phyloP scores from a whole-genome alignment of 2,329 filamentous ascomycete genomes.

The Aspergillus cejpii region DNA sequence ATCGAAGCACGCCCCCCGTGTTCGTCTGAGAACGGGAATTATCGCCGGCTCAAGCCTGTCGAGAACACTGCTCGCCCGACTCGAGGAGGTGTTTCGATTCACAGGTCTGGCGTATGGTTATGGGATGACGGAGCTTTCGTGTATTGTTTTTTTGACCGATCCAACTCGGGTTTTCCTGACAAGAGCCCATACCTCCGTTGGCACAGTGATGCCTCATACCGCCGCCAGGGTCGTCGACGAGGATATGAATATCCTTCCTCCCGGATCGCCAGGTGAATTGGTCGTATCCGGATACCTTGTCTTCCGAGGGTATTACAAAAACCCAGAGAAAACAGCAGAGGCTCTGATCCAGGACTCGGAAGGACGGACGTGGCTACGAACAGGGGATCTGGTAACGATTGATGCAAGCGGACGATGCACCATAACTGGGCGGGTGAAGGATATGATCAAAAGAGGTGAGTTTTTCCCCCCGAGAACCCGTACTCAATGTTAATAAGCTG shows the following conservation, averaged over 20 bases:
- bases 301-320: constrained; percentile 40
- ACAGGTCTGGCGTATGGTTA: neutral
- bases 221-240: constrained; percentile 64
- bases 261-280: constrained; percentile 62
- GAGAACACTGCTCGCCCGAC: neutral
- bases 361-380: constrained; percentile 52
- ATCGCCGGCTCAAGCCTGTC: constrained; percentile 1
- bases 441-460: constrained; percentile 62
- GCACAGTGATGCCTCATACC: constrained; percentile 60
- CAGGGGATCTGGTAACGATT: constrained; percentile 49
- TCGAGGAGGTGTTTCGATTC: constrained; percentile 1
- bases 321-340: constrained; percentile 48
- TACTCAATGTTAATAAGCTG: too few relatives aligned
- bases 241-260: constrained; percentile 53
- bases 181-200: constrained; percentile 5
- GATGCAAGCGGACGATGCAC: constrained; percentile 54
- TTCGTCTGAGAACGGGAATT: constrained; percentile 3
- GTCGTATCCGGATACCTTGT: constrained; percentile 66
- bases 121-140: constrained; percentile 12
- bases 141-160: too few relatives aligned
- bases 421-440: constrained; percentile 66
- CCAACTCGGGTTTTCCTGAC: too few relatives aligned
- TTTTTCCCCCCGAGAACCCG: too few relatives aligned
- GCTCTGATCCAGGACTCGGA: constrained; percentile 57
- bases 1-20: neutral